These are phyloP conservation scores for Trichoderma orchidacearum DNA, from an alignment of 495 filamentous ascomycete species.

Conservation along the genomic window DNA sequence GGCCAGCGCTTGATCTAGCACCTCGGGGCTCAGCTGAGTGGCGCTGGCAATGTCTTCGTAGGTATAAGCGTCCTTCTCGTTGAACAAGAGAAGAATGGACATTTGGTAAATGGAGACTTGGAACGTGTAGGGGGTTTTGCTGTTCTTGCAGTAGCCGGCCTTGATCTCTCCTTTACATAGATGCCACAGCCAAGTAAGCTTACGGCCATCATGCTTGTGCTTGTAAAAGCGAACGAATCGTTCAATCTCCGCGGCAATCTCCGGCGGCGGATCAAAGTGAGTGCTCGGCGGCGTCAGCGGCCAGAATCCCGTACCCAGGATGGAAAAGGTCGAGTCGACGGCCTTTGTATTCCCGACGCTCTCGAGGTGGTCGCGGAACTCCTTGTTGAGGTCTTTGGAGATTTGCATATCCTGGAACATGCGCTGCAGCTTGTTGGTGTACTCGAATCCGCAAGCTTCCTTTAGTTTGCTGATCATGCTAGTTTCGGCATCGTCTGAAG, in stretches of 20 bases:
- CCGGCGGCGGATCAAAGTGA: slow-evolving; percentile 69
- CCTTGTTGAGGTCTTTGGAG: slow-evolving; percentile 86
- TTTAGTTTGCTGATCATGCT: slow-evolving; percentile 99
- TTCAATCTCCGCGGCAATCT: slow-evolving; percentile 76
- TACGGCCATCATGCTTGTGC: slow-evolving; percentile 90
- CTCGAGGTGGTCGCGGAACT: slow-evolving; percentile 52
- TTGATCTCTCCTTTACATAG: slow-evolving; percentile 95
- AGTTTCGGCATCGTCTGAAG: slow-evolving; percentile 93
- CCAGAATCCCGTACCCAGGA: slow-evolving; percentile 97
- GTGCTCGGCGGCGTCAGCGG: slow-evolving; percentile 76
- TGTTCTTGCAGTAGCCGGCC: slow-evolving; percentile 76
- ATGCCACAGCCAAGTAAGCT: slow-evolving; percentile 97
- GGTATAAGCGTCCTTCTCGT: slow-evolving; percentile 69
- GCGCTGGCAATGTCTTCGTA: slow-evolving; percentile 78
- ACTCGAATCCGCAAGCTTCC: slow-evolving; percentile 96
- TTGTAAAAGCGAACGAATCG: slow-evolving; percentile 85
- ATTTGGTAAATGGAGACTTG: slow-evolving; percentile 96
- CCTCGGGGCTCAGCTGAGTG: slow-evolving; percentile 65
- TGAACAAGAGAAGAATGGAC: slow-evolving; percentile 93
- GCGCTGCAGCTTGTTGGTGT: slow-evolving; percentile 97
- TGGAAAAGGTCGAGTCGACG: slow-evolving; percentile 68
- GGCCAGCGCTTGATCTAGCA: slow-evolving; percentile 68
- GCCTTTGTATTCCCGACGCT: slow-evolving; percentile 29
- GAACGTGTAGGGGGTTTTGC: slow-evolving; percentile 90
- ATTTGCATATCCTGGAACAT: slow-evolving; percentile 99